phyloP scores from a whole-genome alignment of 2,329 filamentous ascomycete genomes.

The Xylariaceae sp. region DNA sequence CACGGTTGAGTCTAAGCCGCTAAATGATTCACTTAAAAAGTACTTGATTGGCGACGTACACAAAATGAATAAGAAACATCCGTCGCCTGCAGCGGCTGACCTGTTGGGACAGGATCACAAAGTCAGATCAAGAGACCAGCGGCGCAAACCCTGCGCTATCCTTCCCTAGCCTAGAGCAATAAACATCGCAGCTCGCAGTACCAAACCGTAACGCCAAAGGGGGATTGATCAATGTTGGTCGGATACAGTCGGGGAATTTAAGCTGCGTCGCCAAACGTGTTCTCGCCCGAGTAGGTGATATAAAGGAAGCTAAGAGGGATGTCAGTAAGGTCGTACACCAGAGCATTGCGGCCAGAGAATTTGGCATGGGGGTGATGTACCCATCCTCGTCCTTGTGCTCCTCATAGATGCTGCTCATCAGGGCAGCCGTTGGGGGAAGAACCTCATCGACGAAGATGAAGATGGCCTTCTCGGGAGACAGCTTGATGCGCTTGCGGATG shows the following conservation, averaged over 20 bases:
- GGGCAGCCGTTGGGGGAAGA: conserved; percentile 87
- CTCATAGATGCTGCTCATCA: conserved; percentile 99
- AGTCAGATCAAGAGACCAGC: too few species aligned
- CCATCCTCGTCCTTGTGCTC: conserved; percentile 88
- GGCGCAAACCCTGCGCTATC: not conserved
- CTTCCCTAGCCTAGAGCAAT: conserved; percentile 8
- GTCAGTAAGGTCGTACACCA: too few species aligned
- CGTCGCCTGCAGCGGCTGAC: not conserved
- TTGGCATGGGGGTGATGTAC: conserved; percentile 35
- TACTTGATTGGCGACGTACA: not conserved
- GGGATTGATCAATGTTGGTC: conserved; percentile 10
- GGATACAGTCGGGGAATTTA: conserved; percentile 23
- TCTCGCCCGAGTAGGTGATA: conserved; percentile 99
- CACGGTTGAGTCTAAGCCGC: not conserved
- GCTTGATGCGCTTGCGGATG: conserved; percentile 99
- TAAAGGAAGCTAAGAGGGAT: conserved; percentile 71
- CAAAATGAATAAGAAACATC: too few species aligned
- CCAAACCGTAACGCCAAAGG: conserved; percentile 20
- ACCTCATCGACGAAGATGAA: conserved; percentile 99
- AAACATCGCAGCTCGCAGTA: conserved; percentile 20
- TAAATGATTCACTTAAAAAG: not conserved
- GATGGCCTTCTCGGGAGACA: conserved; percentile 98
- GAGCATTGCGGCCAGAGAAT: not conserved
- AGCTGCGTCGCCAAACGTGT: conserved; percentile 75
- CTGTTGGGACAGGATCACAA: not conserved